These are phyloP conservation scores for Globisporangium nunn DNA, from an alignment of 352 stramenopile genomes.

Conservation along the genomic window DNA sequence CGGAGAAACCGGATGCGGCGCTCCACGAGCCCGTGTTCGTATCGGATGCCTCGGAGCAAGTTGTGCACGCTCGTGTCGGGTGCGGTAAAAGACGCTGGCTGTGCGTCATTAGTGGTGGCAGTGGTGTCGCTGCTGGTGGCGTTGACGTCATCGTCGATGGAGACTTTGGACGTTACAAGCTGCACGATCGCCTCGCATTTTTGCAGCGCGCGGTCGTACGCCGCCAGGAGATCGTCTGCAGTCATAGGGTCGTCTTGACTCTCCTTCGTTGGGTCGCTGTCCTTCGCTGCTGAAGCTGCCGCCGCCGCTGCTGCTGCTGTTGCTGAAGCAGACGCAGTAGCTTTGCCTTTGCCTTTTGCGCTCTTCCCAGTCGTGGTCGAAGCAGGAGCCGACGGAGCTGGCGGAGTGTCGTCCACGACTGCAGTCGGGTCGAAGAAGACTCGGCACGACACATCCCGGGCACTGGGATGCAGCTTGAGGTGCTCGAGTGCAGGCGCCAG, in stretches of 20 bases:
- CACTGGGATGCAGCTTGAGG: constrained; percentile 16
- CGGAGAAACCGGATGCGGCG: constrained; percentile 44
- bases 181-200: constrained; percentile 36
- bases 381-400: constrained; percentile 6
- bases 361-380: constrained; percentile 17
- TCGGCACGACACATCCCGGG: constrained; percentile 27
- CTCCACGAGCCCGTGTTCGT: constrained; percentile 51
- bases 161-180: constrained; percentile 16
- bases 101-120: too few species aligned
- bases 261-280: constrained; percentile 8
- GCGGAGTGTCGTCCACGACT: constrained; percentile 14
- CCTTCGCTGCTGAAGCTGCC: constrained; percentile 13
- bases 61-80: constrained; percentile 30
- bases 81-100: too few species aligned
- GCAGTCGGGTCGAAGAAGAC: constrained; percentile 31
- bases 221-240: constrained; percentile 30
- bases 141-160: background rate
- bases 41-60: constrained; percentile 44
- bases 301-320: constrained; percentile 11
- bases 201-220: constrained; percentile 38
- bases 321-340: constrained; percentile 13
- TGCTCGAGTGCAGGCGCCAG: constrained; percentile 26
- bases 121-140: background rate
- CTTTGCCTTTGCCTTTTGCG: constrained; percentile 37
- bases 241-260: constrained; percentile 19